Evolutionary conservation across 768 basidiomycete species (phyloP).

Genomic region (Panus rudis): DNA sequence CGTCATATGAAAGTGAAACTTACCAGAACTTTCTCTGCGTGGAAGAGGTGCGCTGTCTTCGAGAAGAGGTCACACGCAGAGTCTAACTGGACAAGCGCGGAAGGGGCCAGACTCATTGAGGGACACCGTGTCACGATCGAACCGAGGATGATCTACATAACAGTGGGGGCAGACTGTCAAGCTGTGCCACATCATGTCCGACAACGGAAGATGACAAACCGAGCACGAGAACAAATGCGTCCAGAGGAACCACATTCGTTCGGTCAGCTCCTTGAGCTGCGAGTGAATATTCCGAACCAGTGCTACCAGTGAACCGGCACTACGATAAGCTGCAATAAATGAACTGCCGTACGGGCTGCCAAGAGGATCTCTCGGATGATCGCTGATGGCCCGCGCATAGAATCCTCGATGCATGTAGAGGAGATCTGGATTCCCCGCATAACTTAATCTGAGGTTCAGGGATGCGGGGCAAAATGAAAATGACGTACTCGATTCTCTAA

Average conservation of each 20-base stretch:
- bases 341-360: slow-evolving; percentile 64
- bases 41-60: slow-evolving; percentile 44
- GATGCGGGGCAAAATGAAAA: not conserved
- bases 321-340: slow-evolving; percentile 60
- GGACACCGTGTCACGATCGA: slow-evolving; percentile 59
- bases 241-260: slow-evolving; percentile 69
- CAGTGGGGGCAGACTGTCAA: slow-evolving; percentile 13
- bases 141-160: slow-evolving; percentile 55
- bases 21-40: slow-evolving; percentile 56
- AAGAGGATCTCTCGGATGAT: slow-evolving; percentile 56
- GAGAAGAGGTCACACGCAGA: slow-evolving; percentile 54
- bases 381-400: slow-evolving; percentile 65
- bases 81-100: slow-evolving; percentile 59
- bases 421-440: slow-evolving; percentile 33
- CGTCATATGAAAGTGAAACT: slow-evolving; percentile 16
- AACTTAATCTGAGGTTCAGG: too few species aligned
- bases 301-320: slow-evolving; percentile 64
- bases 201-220: slow-evolving; percentile 27
- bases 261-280: slow-evolving; percentile 57
- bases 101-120: slow-evolving; percentile 59
- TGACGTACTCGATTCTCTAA: slow-evolving; percentile 57
- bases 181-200: slow-evolving; percentile 43
- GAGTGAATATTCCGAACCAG: slow-evolving; percentile 60
- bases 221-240: slow-evolving; percentile 69
- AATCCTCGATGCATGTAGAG: slow-evolving; percentile 75